Base-by-base conservation (phyloP, 1,284 basidiomycete genomes). In the Termitomyces sp. region DNA sequence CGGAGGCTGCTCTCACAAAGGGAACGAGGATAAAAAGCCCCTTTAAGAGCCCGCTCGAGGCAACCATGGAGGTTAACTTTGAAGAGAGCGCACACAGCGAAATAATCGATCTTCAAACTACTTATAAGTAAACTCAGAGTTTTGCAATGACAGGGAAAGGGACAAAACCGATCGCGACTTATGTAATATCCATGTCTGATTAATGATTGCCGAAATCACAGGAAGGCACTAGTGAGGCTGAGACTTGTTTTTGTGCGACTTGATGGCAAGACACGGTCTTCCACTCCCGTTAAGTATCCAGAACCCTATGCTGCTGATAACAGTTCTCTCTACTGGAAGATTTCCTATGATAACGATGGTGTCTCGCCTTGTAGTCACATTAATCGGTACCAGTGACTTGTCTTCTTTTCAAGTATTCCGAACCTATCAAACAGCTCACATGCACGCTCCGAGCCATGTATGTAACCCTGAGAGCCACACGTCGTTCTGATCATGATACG, bases 21-120 rank as follows among this genome's bases (percentile, higher is more conserved):
- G 47, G 34, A 33, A 49, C 46, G 17, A 55, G 53, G 34, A 54
- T 41, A 33, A 59, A 50, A 38, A 59, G 55, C 12, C 52, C 55
- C 42, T 55, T 49, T 30, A 44, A 40, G 9, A 56, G 38, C 26
- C 53, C 34, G 43, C 28, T 45, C 31, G 52, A 40, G 50, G 53
- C 43, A 19, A 61, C 46, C 60, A 61, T 59, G 39, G 38, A 50
- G 36, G 52, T 47, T 38, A 34, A 38, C 38, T 40, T 24, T 13
- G 28, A 38, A 38, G 44, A 17, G 44, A 38, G 44, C 30, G 31
- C 21, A 53, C 28, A 50, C 38, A 41, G 26, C 30, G 28, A 34
- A 48, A 33, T 7, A 42, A 40, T 21, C 5, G 3, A 26, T 2
- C 15, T 21, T 26, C 33, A 28, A n/a, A 6, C 36, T 36, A 33